Percentiles rank a stretch among this genome's conserved stretches.
These are phyloP conservation scores for Pachysandra terminalis DNA, from an alignment of 164 flowering plant genomes.

Conservation along the genomic window DNA sequence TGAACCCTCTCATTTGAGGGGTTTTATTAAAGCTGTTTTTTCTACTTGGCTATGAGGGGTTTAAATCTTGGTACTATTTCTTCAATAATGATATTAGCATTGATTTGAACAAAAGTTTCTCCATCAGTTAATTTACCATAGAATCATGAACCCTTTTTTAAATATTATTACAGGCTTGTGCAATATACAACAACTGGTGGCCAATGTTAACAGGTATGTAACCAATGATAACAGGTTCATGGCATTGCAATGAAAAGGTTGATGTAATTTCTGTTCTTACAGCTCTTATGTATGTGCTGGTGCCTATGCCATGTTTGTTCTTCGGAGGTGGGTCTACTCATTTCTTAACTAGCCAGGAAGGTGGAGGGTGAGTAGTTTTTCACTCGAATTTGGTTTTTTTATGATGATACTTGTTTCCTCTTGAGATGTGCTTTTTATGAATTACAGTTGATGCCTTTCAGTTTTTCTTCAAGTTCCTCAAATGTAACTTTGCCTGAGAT, in stretches of 20 bases:
- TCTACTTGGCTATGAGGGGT: neutral
- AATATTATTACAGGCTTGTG: slow-evolving; percentile 75
- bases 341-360: slow-evolving; percentile 82
- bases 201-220: slow-evolving; percentile 86
- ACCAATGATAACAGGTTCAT: neutral
- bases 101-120: neutral
- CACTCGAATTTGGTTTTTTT: neutral
- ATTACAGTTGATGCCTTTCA: too few species aligned
- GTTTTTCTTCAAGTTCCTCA: too few species aligned
- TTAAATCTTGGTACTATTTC: neutral
- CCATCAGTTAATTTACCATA: neutral
- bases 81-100: neutral
- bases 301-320: slow-evolving; percentile 97
- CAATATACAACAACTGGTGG: slow-evolving; percentile 94
- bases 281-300: slow-evolving; percentile 94
- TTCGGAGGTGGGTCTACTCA: slow-evolving; percentile 96
- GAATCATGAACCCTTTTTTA: slow-evolving; percentile 1
- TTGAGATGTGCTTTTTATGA: too few species aligned
- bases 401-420: neutral
- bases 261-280: slow-evolving; percentile 16
- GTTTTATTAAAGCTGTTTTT: neutral
- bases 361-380: slow-evolving; percentile 73
- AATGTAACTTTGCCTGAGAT: too few species aligned
- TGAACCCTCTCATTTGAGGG: neutral
- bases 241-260: slow-evolving; percentile 2